These are phyloP conservation scores for Trapa incisa DNA, from an alignment of 345 rosid species.

Conservation along the genomic window DNA sequence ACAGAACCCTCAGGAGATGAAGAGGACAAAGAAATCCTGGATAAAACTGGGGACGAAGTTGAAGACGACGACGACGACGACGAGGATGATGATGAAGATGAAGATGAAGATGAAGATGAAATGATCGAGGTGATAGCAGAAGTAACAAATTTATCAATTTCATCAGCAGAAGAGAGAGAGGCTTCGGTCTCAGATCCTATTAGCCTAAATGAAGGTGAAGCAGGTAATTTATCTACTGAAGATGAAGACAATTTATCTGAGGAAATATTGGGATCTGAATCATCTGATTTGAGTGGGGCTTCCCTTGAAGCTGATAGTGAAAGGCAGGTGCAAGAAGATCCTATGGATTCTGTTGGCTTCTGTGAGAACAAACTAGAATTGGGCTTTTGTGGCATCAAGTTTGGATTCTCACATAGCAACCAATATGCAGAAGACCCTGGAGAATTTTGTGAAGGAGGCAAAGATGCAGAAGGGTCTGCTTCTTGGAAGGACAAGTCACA, in stretches of 20 bases:
- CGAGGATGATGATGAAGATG: no score
- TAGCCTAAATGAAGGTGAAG: neutral
- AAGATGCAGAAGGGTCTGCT: conserved; percentile 26
- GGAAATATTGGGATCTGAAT: conserved; percentile 18
- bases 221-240: conserved; percentile 14
- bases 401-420: conserved; percentile 25
- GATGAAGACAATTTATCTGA: conserved; percentile 21
- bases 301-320: conserved; percentile 20
- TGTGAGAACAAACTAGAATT: conserved; percentile 17
- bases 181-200: neutral
- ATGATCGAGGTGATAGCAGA: conserved; percentile 17
- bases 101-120: conserved; percentile 17
- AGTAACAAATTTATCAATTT: conserved; percentile 1
- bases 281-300: conserved; percentile 24
- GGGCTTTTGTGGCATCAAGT: conserved; percentile 17
- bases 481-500: conserved; percentile 4
- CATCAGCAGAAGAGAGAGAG: neutral
- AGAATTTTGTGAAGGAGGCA: conserved; percentile 18
- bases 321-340: conserved; percentile 26
- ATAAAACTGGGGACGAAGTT: conserved; percentile 6
- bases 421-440: conserved; percentile 17
- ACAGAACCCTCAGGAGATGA: neutral
- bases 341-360: conserved; percentile 17
- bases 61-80: conserved; percentile 19
- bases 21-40: neutral